Evolutionary conservation across 345 rosid species (phyloP).

Genomic region (Dipteronia sinensis): DNA sequence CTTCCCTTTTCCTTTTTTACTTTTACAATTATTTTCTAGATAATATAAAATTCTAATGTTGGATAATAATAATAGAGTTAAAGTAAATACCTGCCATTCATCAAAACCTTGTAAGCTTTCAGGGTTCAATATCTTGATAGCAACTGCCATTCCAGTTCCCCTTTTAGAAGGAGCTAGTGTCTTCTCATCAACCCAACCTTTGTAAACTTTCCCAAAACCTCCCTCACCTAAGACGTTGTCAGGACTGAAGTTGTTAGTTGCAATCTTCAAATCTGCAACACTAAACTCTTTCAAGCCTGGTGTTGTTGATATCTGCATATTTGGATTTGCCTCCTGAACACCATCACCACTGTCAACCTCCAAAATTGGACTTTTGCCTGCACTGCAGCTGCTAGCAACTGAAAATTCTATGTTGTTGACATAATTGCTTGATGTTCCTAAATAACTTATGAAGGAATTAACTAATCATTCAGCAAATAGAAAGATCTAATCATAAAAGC

Average conservation of each 20-base stretch:
- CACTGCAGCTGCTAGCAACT: background rate
- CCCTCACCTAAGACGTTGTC: constrained; percentile 81
- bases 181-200: constrained; percentile 77
- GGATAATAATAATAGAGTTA: background rate
- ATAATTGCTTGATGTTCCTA: background rate
- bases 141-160: constrained; percentile 66
- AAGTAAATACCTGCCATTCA: constrained; percentile 70
- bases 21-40: no score
- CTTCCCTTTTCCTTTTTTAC: no score
- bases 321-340: no score
- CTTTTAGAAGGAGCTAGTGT: constrained; percentile 48
- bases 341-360: no score
- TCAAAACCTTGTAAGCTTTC: constrained; percentile 73
- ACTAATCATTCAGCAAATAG: no score
- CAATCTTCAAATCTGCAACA: constrained; percentile 58
- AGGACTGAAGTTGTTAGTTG: constrained; percentile 62
- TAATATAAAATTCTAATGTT: background rate
- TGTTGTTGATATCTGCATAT: no score
- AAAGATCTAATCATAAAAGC: no score
- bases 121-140: constrained; percentile 72
- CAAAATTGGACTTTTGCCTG: background rate
- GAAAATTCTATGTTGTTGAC: background rate
- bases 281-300: constrained; percentile 1
- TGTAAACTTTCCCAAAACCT: constrained; percentile 79
- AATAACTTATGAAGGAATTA: no score